Percentiles rank a stretch among this genome's conserved stretches.
These are phyloP conservation scores for Betula pendula DNA, from an alignment of 306 rosid genomes.

Conservation along the genomic window DNA sequence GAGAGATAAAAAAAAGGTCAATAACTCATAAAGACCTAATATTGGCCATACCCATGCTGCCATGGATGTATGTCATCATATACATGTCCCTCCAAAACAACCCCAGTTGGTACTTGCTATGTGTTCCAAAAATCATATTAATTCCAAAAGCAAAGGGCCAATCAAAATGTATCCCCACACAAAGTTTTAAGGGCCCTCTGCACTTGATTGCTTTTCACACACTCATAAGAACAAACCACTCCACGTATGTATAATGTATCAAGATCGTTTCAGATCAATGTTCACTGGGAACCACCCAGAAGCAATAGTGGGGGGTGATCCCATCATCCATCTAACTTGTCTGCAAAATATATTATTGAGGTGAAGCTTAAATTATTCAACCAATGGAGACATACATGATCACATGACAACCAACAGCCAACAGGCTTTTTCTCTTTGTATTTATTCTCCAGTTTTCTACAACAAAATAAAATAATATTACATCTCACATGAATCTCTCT, in stretches of 20 bases:
- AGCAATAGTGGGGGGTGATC: slow-evolving; percentile 14
- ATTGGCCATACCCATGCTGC: slow-evolving; percentile 13
- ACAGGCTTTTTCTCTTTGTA: slow-evolving; percentile 6
- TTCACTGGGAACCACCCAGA: slow-evolving; percentile 23
- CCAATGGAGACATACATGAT: slow-evolving; percentile 24
- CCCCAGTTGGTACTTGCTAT: neutral
- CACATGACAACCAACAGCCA: slow-evolving; percentile 38
- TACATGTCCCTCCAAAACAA: neutral
- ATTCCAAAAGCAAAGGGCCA: slow-evolving; percentile 27
- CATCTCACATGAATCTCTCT: slow-evolving; percentile 18
- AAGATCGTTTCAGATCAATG: slow-evolving; percentile 26
- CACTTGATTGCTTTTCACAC: slow-evolving; percentile 10
- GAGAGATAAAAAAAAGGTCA: neutral
- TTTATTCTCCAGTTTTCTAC: slow-evolving; percentile 31
- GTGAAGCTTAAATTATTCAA: slow-evolving; percentile 30
- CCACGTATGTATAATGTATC: slow-evolving; percentile 34
- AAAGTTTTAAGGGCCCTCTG: slow-evolving; percentile 8
- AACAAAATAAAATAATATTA: slow-evolving; percentile 17
- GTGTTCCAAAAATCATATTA: neutral
- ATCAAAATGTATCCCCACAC: slow-evolving; percentile 23
- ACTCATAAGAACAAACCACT: slow-evolving; percentile 22
- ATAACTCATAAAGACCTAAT: neutral
- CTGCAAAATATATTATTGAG: slow-evolving; percentile 22
- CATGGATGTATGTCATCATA: neutral
- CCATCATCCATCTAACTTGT: slow-evolving; percentile 32